These are phyloP conservation scores for Phytophthora cryptogea DNA, from an alignment of 352 stramenopile genomes.

Conservation along the genomic window DNA sequence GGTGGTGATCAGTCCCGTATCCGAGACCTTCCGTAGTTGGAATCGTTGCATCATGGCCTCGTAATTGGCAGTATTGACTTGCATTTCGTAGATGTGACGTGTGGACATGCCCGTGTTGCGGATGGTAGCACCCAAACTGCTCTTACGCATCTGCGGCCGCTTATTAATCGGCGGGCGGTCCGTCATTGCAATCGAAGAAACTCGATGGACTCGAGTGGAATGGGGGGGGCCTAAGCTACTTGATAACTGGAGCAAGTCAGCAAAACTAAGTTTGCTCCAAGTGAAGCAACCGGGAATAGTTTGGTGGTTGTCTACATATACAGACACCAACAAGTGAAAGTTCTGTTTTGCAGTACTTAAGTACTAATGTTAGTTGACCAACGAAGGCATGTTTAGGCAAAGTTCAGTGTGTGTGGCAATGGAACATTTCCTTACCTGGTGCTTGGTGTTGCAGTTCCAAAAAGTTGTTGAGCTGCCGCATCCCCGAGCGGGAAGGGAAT, in stretches of 20 bases:
- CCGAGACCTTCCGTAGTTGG: conserved; percentile 24
- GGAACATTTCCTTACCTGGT: too few species aligned
- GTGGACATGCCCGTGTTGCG: conserved; percentile 4
- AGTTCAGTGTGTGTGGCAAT: too few species aligned
- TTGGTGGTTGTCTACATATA: not conserved
- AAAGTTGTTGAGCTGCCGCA: not conserved
- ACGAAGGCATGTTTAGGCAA: too few species aligned
- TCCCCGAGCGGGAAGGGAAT: not conserved
- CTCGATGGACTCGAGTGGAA: not conserved
- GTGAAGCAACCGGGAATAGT: not conserved
- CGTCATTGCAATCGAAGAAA: not conserved
- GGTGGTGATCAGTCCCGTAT: conserved; percentile 11
- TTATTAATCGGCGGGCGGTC: conserved; percentile 2
- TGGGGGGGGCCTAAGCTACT: not conserved
- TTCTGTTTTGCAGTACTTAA: not conserved
- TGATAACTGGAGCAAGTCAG: too few species aligned
- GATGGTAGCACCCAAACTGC: not conserved
- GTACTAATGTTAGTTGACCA: too few species aligned
- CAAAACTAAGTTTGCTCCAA: not conserved
- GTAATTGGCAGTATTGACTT: conserved; percentile 3
- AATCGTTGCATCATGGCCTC: conserved; percentile 37
- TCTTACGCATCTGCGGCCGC: conserved; percentile 1
- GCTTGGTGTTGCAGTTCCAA: not conserved
- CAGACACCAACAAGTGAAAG: too few species aligned
- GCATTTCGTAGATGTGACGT: conserved; percentile 5